Evolutionary conservation across 2,329 filamentous ascomycete genomes (phyloP).

Genomic region (Fusarium sp.): DNA sequence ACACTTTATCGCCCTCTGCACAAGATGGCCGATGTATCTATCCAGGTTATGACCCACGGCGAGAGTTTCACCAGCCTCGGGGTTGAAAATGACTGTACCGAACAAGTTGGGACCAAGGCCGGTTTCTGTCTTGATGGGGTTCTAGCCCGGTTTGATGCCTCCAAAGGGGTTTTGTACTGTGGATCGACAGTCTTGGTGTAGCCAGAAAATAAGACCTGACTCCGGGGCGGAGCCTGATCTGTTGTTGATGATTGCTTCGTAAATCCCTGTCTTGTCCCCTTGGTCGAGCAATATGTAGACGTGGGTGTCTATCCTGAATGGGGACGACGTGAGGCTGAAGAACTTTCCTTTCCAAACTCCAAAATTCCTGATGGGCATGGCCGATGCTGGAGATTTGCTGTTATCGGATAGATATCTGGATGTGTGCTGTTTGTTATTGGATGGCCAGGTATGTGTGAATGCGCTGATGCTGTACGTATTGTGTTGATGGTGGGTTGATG

Average conservation of each 20-base stretch:
- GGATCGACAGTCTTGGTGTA: neutral
- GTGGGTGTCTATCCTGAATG: neutral
- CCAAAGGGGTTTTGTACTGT: neutral
- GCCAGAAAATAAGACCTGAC: slow-evolving; percentile 3
- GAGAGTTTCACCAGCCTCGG: neutral
- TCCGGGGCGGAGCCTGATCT: neutral
- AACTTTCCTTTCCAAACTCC: slow-evolving; percentile 8
- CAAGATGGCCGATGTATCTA: neutral
- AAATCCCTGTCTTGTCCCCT: neutral
- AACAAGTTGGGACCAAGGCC: neutral
- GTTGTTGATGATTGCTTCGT: neutral
- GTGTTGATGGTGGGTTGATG: neutral
- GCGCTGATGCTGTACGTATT: neutral
- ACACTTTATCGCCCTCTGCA: neutral
- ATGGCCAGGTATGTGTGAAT: neutral
- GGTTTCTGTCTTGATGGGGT: neutral
- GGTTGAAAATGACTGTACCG: neutral
- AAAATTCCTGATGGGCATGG: neutral
- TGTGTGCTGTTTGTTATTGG: neutral
- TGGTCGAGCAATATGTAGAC: neutral
- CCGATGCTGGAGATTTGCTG: neutral
- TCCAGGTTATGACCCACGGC: neutral
- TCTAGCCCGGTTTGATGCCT: neutral
- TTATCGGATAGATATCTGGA: neutral
- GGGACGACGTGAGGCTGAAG: neutral